Conservation (phyloP, 1,139 yeast genomes). For the Waltiozyma solani region DNA sequence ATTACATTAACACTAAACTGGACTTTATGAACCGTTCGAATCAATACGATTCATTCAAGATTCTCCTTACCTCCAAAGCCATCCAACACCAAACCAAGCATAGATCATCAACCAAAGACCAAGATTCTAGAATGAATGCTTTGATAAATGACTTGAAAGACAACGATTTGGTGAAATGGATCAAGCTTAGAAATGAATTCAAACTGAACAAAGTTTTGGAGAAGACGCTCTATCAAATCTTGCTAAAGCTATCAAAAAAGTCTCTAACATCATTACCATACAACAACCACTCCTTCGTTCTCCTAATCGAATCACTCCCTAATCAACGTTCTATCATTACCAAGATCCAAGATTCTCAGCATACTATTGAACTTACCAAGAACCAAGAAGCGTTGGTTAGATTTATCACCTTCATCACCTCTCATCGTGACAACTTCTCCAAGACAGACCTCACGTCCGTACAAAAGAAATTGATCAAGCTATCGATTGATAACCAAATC, state of each 20-base stretch:
- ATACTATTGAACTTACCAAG: slow-evolving; percentile 2
- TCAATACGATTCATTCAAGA: slow-evolving; percentile 3
- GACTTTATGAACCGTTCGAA: slow-evolving; percentile 6
- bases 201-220: slow-evolving; percentile 7
- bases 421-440: slow-evolving; percentile 3
- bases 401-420: slow-evolving; percentile 5
- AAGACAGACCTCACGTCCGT: neutral
- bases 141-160: slow-evolving; percentile 6
- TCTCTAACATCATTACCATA: neutral
- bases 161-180: slow-evolving; percentile 7
- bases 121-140: neutral
- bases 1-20: slow-evolving; percentile 7
- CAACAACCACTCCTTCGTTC: slow-evolving; percentile 3
- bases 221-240: slow-evolving; percentile 13
- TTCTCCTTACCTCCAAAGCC: slow-evolving; percentile 8
- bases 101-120: neutral
- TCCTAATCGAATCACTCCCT: slow-evolving; percentile 13
- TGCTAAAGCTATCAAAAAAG: slow-evolving; percentile 7
- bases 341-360: slow-evolving; percentile 4
- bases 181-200: slow-evolving; percentile 2
- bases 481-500: slow-evolving; percentile 7
- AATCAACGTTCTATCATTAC: slow-evolving; percentile 6
- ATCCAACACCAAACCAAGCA: slow-evolving; percentile 6
- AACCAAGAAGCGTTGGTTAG: slow-evolving; percentile 10
- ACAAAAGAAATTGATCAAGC: slow-evolving; percentile 5